Evolutionary conservation across 345 rosid species (phyloP), one percentile per base, ranked within the genome.

Genomic region (Linum usitatissimum): DNA sequence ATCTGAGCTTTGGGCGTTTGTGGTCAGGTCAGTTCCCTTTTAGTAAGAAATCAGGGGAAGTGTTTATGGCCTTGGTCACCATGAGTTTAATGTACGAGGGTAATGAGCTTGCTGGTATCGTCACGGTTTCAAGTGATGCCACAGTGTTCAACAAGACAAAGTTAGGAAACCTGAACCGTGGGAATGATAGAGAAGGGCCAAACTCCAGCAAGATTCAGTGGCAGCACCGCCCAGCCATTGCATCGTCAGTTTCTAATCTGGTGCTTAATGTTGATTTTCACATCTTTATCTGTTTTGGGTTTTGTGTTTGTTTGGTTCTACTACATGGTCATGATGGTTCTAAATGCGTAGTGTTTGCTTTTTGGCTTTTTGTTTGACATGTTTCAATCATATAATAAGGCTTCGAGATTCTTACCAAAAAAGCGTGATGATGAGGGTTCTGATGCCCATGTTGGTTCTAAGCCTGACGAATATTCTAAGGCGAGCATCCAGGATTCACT

Each of bases 21-120:
- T 89, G 96, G 98, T 82, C 91, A 18, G 96, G 95, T 62, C 96
- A 73, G 81, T 86, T 92, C 62, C 98, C 95, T 30, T 76, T 83
- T 57, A 86, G 68, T 84, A 84, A 78, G 76, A 81, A 70, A 68
- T 77, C 87, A 0, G 95, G 96, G 56, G 85, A 89, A 61, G 54
- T 71, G 0, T 85, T 92, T 64, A 83, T 80, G 86, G 96, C 87
- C 0, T 34, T 83, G 68, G 80, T 79, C 77, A 82, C 90, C 63
- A 92, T 81, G 57, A 85, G 79, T 68, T 87, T 81, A 2, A 56
- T 89, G 5, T 86, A 84, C 18, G 87, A 85, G 68, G 78, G 64
- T 7, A 89, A 89, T 57, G 79, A 79, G 76, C 82, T 89, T 40
- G 79, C 64, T 68, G 93, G 96, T 60, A 62, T 84, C 53, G 74